A percentile compares a stretch with the other conserved stretches of the same genome.
Evolutionary conservation across 1,284 basidiomycete genomes (phyloP).

Genomic region (Lignosus rhinocerotis): DNA sequence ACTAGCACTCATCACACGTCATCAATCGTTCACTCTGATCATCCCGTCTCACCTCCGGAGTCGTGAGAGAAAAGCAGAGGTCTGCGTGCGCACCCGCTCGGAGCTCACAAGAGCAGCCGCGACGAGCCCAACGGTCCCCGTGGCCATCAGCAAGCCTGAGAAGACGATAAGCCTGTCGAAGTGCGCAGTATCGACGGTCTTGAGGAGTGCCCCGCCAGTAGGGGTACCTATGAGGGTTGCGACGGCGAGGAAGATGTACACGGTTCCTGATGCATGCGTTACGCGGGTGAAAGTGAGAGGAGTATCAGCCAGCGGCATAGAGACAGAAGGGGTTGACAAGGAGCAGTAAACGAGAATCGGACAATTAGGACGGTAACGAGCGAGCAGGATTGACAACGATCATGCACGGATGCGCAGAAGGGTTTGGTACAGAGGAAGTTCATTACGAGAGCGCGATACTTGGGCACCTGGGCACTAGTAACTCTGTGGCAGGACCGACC

Average conservation of each 20-base stretch:
- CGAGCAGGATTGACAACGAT: too few relatives aligned
- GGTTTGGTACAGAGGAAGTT: too few relatives aligned
- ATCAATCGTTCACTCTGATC: not conserved
- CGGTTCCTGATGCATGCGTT: conserved; percentile 35
- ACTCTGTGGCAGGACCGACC: too few relatives aligned
- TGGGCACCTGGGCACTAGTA: too few relatives aligned
- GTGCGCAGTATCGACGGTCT: conserved; percentile 23
- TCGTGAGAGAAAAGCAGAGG: not conserved
- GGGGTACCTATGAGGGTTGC: conserved; percentile 20
- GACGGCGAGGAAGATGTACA: conserved; percentile 14
- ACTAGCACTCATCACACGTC: not conserved
- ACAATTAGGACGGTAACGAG: too few relatives aligned
- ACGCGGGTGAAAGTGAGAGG: not conserved
- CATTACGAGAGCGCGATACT: too few relatives aligned
- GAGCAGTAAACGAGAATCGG: not conserved
- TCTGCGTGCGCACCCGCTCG: not conserved
- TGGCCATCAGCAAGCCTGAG: conserved; percentile 28
- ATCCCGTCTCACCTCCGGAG: too few relatives aligned
- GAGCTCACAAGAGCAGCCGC: not conserved
- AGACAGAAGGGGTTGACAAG: too few relatives aligned
- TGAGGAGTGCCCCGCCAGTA: conserved; percentile 35
- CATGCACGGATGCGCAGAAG: too few relatives aligned
- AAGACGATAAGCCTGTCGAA: conserved; percentile 36
- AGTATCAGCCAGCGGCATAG: too few relatives aligned
- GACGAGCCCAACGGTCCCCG: conserved; percentile 11